Percentiles rank a stretch among this genome's conserved stretches.
Conservation (phyloP, 768 basidiomycete species). For the Pisolithus microcarpus region DNA sequence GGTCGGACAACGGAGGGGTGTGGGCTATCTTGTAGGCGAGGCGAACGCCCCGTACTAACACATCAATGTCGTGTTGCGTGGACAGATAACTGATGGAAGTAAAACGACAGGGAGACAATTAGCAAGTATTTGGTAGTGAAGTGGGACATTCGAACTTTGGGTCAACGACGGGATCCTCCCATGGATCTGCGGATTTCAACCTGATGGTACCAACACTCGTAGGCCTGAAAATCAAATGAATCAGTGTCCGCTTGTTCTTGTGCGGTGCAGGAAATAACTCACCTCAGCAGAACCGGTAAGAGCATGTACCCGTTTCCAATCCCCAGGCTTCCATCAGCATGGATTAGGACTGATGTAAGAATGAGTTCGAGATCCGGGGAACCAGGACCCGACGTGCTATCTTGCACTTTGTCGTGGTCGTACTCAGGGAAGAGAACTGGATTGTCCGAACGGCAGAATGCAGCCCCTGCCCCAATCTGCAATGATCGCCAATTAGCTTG, state of each 20-base stretch:
- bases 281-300: conserved; percentile 18
- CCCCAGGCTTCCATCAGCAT: neutral
- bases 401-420: conserved; percentile 16
- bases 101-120: neutral
- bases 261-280: conserved; percentile 1
- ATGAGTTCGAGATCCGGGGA: conserved; percentile 27
- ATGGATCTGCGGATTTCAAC: conserved; percentile 35
- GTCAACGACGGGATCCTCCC: conserved; percentile 37
- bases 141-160: conserved; percentile 31
- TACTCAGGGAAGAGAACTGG: conserved; percentile 27
- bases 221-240: conserved; percentile 25
- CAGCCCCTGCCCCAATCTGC: conserved; percentile 22
- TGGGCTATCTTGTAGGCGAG: conserved; percentile 31
- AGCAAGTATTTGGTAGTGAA: neutral
- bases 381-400: conserved; percentile 22
- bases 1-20: conserved; percentile 31
- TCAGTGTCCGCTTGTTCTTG: neutral
- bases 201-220: conserved; percentile 36
- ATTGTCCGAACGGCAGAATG: conserved; percentile 29
- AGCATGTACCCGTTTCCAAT: conserved; percentile 16
- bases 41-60: conserved; percentile 35
- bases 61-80: conserved; percentile 33
- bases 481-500: neutral
- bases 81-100: conserved; percentile 33
- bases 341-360: conserved; percentile 3